Evolutionary conservation across 768 basidiomycete genomes (phyloP).

Genomic region (Auriculariales sp.): DNA sequence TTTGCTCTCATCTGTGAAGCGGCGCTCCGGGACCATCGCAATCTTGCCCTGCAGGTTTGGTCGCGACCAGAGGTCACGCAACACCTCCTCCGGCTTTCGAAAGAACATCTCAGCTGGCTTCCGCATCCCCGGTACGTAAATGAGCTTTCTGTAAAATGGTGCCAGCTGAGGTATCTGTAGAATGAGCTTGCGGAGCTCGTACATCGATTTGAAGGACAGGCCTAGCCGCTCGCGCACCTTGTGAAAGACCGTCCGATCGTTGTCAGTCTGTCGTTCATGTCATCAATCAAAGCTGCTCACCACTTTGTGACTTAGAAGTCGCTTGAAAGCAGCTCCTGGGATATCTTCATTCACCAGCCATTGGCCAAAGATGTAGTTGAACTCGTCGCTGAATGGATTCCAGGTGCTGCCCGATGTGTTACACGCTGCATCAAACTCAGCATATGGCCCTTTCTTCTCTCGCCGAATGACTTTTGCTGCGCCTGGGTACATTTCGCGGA

Average conservation of each 20-base stretch:
- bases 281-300: too few species aligned
- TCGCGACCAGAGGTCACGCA: neutral
- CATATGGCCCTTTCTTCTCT: neutral
- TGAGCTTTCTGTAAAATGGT: neutral
- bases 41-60: neutral
- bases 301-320: neutral
- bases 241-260: neutral
- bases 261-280: too few species aligned
- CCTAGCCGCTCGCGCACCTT: neutral
- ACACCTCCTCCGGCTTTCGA: neutral
- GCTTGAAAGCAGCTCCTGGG: neutral
- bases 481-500: neutral
- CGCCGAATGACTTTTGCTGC: neutral
- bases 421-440: neutral
- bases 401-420: neutral
- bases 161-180: neutral
- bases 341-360: neutral
- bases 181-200: neutral
- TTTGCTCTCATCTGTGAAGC: neutral
- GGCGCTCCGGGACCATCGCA: neutral
- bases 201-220: neutral
- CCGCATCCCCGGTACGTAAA: neutral
- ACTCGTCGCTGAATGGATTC: neutral
- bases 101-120: neutral
- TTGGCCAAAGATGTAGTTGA: neutral